These are phyloP conservation scores for Metroxylon sagu DNA, from an alignment of 176 grass and related monocot species.

Conservation along the genomic window DNA sequence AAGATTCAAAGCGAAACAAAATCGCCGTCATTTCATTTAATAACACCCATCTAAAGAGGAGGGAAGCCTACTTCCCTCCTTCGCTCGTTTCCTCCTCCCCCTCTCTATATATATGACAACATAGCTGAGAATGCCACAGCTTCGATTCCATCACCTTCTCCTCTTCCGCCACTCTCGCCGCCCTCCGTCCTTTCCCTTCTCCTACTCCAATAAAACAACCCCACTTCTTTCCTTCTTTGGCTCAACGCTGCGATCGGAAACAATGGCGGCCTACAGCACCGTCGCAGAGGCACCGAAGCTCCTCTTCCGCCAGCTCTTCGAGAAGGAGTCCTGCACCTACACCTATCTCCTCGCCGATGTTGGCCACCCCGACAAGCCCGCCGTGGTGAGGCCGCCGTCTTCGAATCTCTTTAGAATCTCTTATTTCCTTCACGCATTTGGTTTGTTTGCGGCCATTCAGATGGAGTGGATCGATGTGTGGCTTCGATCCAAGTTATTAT, in stretches of 20 bases:
- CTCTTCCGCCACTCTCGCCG: background rate
- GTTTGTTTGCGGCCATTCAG: no score
- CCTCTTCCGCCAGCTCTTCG: constrained; percentile 86
- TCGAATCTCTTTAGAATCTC: no score
- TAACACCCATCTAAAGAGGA: no score
- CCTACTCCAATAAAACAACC: background rate
- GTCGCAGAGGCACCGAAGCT: constrained; percentile 35
- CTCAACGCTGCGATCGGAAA: background rate
- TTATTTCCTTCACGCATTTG: no score
- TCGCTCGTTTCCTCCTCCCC: no score
- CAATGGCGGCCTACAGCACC: constrained; percentile 49
- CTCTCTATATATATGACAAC: background rate
- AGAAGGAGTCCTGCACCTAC: constrained; percentile 90
- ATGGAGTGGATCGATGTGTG: no score
- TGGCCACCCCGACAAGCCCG: constrained; percentile 59
- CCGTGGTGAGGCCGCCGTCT: constrained; percentile 47
- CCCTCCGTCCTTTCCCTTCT: background rate
- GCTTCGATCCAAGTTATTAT: no score
- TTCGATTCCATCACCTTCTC: background rate
- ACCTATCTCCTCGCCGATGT: constrained; percentile 95
- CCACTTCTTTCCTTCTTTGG: background rate
- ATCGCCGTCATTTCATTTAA: no score
- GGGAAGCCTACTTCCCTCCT: background rate
- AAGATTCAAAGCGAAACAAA: no score
- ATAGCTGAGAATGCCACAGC: background rate